Percentiles rank a stretch among this genome's conserved stretches.
phyloP scores from a whole-genome alignment of 441 rosid species.

The Macaranga tanarius region DNA sequence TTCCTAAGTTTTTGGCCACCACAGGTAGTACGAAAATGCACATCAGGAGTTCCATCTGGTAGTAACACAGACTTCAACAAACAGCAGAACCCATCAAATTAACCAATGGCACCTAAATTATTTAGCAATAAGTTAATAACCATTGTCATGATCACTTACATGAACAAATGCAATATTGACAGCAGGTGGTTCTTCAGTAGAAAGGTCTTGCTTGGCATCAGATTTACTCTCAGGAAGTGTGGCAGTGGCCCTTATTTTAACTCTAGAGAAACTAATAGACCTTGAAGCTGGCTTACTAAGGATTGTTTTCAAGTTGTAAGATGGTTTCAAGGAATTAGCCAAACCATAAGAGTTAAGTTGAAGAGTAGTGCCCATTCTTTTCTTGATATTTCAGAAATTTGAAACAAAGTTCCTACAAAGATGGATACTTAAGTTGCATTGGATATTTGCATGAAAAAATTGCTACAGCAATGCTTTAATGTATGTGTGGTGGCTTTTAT shows the following conservation, averaged over 20 bases:
- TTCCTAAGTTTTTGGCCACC: slow-evolving; percentile 90
- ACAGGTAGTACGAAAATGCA: slow-evolving; percentile 59
- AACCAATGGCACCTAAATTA: no score
- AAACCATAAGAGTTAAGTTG: slow-evolving; percentile 44
- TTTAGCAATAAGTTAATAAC: no score
- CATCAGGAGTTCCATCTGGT: slow-evolving; percentile 88
- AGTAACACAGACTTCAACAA: slow-evolving; percentile 63
- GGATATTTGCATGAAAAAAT: not conserved
- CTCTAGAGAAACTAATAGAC: slow-evolving; percentile 25
- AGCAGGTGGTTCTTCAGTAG: slow-evolving; percentile 49
- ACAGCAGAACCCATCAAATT: not conserved
- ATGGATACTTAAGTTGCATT: no score
- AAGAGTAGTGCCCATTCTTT: slow-evolving; percentile 47
- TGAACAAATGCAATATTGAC: slow-evolving; percentile 78
- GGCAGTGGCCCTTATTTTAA: slow-evolving; percentile 47
- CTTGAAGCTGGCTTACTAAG: slow-evolving; percentile 25
- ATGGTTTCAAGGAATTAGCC: slow-evolving; percentile 32
- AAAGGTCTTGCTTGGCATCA: slow-evolving; percentile 20
- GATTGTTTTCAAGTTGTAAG: slow-evolving; percentile 22
- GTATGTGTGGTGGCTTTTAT: slow-evolving; percentile 38
- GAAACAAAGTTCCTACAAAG: no score
- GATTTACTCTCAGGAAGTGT: slow-evolving; percentile 43
- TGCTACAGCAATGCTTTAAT: no score
- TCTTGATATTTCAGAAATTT: slow-evolving; percentile 15
- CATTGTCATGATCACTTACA: slow-evolving; percentile 40